Evolutionary conservation across 768 basidiomycete species (phyloP).

Genomic region (Boletus speciosus): DNA sequence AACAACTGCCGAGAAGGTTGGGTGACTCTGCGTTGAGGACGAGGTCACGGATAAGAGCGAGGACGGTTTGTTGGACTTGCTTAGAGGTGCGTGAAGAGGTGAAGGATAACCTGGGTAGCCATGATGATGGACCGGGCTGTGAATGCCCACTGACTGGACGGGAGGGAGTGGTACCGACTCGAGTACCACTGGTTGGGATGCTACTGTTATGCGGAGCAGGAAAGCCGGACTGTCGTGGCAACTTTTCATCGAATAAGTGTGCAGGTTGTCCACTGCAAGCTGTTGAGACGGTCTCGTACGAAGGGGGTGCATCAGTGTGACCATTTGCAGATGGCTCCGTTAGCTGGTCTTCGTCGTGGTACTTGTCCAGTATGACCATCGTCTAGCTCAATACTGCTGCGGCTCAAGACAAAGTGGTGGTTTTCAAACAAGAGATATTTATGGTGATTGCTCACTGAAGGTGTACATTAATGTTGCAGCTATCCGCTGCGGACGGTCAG

Average conservation of each 20-base stretch:
- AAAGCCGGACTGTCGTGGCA: background rate
- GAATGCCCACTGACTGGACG: background rate
- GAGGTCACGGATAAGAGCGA: constrained; percentile 54
- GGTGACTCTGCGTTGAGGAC: constrained; percentile 31
- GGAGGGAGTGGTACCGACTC: background rate
- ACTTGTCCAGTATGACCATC: constrained; percentile 25
- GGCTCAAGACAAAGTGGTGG: background rate
- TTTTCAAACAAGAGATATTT: background rate
- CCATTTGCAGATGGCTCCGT: background rate
- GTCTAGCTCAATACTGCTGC: background rate
- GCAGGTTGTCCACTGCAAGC: background rate
- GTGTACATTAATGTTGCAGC: background rate
- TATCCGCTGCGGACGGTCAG: background rate
- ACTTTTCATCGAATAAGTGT: constrained; percentile 12
- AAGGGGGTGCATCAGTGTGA: constrained; percentile 20
- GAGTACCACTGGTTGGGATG: background rate
- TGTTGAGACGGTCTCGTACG: constrained; percentile 21
- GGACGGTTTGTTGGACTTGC: constrained; percentile 52
- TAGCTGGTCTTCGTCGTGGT: constrained; percentile 8
- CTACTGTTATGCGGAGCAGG: background rate
- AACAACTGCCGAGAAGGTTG: constrained; percentile 38
- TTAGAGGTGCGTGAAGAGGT: constrained; percentile 30
- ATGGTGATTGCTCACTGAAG: background rate
- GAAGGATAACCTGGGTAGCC: constrained; percentile 19
- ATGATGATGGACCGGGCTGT: constrained; percentile 8